Base-by-base conservation (phyloP, 805 yeast species). In the Barnettozyma californica region DNA sequence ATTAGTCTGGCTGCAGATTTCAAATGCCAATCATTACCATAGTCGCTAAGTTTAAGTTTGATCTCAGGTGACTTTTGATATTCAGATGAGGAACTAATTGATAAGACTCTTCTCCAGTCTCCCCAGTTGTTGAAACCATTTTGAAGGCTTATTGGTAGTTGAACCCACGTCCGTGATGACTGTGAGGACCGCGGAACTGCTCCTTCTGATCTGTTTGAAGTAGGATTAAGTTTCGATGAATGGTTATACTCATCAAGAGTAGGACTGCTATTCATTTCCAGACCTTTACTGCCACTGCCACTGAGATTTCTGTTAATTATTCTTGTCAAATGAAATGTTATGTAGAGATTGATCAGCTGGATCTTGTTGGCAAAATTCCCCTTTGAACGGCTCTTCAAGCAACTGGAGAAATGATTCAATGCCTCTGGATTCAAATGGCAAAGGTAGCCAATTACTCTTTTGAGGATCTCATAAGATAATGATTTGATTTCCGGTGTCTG, bases 21-120 rank as follows among this genome's bases (percentile, higher is more conserved):
- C 31, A 91, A 68, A 53, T 84, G 90, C 96, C 97, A 92, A 59
- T 87, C 90, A 51, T 77, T 75, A 0, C 87, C 83, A 63, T 91
- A 91, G 55, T 79, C 81, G 37, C 76, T 76, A 5, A 81, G 62
- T 46, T 68, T 70, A 11, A 82, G 60, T 54, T 60, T 71, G 33
- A 66, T 56, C 18, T 56, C 61, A 13, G 55, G 4, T 38, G 41
- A 14, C 43, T 51, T 10, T 37, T 27, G 5, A 41, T 46, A 21
- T 16, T 45, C 35, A 9, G 41, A 11, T 6, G 29, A 3, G 23
- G 45, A 23, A 2, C 37, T 21, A 26, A 21, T 19, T 16, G 45
- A 38, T n/a, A 46, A 18, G 1, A 26, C 41, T n/a, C 42, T 29
- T 34, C 33, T 31, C 41, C 48, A 41, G 18, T 46, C 47, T 18